Evolutionary conservation across 345 rosid species (phyloP), one percentile per base, ranked within the genome.

Genomic region (Citrus cavaleriei): DNA sequence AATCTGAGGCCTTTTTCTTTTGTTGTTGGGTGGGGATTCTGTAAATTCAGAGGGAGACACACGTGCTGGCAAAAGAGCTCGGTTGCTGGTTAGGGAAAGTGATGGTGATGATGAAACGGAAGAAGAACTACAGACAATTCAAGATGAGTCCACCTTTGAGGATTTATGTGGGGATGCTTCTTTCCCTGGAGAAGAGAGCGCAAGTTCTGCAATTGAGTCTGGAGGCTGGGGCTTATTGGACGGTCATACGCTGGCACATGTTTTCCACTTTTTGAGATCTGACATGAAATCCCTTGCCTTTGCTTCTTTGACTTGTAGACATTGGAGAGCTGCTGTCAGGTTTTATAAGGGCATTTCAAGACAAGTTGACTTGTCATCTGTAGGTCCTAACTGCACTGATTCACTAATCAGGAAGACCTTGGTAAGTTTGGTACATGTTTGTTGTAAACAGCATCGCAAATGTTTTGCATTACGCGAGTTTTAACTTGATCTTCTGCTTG

Each of bases 271-370:
- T 80, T 81, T 97, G 88, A 91, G 93, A 85, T 84, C 88, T 71
- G 98, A 97, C 86, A 70, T 90, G 81, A 89, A 84, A 79, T 87
- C 99, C 76, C 95, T 94, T 72, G 84, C 89, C 46, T 51, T 88
- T 84, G 94, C 98, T 73, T 93, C 99, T 78, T 85, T 89, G 85
- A 93, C 98, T 77, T 97, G 98, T 83, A 93, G 89, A 84, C 94
- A 88, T 66, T 97, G 99, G 99, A 91, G 95, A 80, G 85, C 97
- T 80, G 95, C 92, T 78, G 89, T 83, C 69, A 76, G 83, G 67
- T 92, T 91, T 85, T 97, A 93, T 89, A 91, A 89, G 86, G 89
- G 82, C 78, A 86, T 97, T 72, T 83, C 98, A 72, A 87, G 81
- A 85, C 90, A 88, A 80, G 92, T 93, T 84, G 93, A 94, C 87